phyloP scores from a whole-genome alignment of 1,139 yeast species.

The Scheffersomyces parashehatae region DNA sequence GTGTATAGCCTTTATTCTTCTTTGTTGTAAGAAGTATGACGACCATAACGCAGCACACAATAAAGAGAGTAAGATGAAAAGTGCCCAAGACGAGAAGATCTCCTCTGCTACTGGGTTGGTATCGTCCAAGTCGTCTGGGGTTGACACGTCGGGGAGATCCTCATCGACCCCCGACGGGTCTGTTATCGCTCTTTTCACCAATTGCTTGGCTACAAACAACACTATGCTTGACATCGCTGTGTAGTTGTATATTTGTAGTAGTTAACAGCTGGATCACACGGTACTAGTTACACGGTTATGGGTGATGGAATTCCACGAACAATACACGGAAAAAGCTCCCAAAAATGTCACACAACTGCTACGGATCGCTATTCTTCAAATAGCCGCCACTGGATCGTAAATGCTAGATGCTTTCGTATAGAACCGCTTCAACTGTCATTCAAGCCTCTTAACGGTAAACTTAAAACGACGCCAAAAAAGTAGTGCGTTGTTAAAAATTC shows the following conservation, averaged over 20 bases:
- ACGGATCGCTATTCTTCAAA: too few relatives aligned
- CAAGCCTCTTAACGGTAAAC: too few relatives aligned
- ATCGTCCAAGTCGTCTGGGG: conserved; percentile 58
- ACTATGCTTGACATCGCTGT: conserved; percentile 27
- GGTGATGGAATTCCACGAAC: too few relatives aligned
- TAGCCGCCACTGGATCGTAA: too few relatives aligned
- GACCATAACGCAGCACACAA: conserved; percentile 93
- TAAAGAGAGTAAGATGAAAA: conserved; percentile 78
- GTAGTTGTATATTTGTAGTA: too few relatives aligned
- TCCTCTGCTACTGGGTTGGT: conserved; percentile 95
- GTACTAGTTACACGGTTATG: too few relatives aligned
- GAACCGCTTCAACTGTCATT: too few relatives aligned
- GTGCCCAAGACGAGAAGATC: conserved; percentile 95
- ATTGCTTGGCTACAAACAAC: conserved; percentile 24
- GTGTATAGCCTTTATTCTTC: conserved; percentile 90
- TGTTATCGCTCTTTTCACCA: conserved; percentile 31
- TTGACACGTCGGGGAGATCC: conserved; percentile 48
- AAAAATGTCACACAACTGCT: too few relatives aligned
- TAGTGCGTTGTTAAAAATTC: too few relatives aligned
- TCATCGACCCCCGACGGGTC: conserved; percentile 29
- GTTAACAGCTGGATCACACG: conserved; percentile 1
- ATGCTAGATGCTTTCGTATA: too few relatives aligned
- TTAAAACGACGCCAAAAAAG: too few relatives aligned
- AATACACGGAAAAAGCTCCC: too few relatives aligned
- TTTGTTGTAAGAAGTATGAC: conserved; percentile 86